These are phyloP conservation scores for Polyrhizophydium stewartii DNA, from an alignment of 371 early-diverging fungal genomes.

Conservation along the genomic window DNA sequence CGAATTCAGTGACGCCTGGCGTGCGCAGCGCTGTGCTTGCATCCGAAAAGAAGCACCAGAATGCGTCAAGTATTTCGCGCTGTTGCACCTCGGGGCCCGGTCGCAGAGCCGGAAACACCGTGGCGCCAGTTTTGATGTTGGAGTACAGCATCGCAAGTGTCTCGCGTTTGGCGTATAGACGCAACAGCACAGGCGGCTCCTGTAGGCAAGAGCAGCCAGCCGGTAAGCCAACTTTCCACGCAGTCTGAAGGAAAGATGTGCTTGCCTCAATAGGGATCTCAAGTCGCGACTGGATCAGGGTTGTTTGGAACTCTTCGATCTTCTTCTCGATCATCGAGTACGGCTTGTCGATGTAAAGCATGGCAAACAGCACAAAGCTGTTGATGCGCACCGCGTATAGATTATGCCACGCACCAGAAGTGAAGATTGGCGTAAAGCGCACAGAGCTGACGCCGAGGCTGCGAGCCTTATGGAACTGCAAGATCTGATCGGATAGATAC, in stretches of 20 bases:
- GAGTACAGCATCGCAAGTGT: constrained; percentile 50
- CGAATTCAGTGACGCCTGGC: constrained; percentile 47
- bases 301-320: constrained; percentile 35
- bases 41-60: constrained; percentile 44
- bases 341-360: constrained; percentile 41
- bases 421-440: constrained; percentile 44
- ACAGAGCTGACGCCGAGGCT: constrained; percentile 31
- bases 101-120: constrained; percentile 48
- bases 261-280: constrained; percentile 43
- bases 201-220: constrained; percentile 5
- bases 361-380: constrained; percentile 41
- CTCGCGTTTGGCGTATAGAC: constrained; percentile 54
- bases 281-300: constrained; percentile 42
- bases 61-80: constrained; percentile 36
- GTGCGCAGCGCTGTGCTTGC: constrained; percentile 16
- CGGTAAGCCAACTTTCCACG: not conserved
- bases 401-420: constrained; percentile 41
- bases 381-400: constrained; percentile 41
- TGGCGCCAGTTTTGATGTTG: constrained; percentile 49
- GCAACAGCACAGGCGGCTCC: constrained; percentile 49
- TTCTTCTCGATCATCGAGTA: constrained; percentile 27
- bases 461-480: constrained; percentile 42
- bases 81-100: constrained; percentile 51
- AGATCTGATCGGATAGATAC: constrained; percentile 30
- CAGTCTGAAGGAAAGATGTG: not conserved